phyloP scores from a whole-genome alignment of 2,329 filamentous ascomycete species.

The Talaromyces sp. region DNA sequence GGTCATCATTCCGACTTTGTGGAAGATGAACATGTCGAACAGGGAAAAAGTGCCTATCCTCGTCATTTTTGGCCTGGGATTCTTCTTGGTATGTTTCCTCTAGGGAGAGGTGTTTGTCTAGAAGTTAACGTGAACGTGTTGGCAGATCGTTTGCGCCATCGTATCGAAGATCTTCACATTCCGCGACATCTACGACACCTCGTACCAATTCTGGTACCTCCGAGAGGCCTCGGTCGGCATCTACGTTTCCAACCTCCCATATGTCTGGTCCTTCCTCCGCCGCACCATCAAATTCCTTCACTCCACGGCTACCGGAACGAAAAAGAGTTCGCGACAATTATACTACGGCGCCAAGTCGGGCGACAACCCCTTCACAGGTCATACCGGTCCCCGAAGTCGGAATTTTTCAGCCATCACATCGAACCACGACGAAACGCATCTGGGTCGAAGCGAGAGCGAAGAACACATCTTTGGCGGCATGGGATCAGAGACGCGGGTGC shows the following conservation, averaged over 20 bases:
- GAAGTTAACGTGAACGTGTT: slow-evolving; percentile 1
- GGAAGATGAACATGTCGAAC: slow-evolving; percentile 33
- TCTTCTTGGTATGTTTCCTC: slow-evolving; percentile 28
- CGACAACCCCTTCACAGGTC: not conserved
- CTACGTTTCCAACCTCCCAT: slow-evolving; percentile 48
- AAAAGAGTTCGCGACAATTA: not conserved
- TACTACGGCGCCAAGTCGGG: not conserved
- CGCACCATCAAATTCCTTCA: slow-evolving; percentile 30
- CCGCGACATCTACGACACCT: slow-evolving; percentile 33
- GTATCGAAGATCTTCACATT: slow-evolving; percentile 49
- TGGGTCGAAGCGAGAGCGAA: slow-evolving; percentile 11
- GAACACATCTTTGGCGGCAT: slow-evolving; percentile 9
- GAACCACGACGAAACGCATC: not conserved
- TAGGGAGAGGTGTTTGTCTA: not conserved
- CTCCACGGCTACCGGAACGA: not conserved
- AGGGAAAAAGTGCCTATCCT: slow-evolving; percentile 35
- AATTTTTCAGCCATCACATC: slow-evolving; percentile 9
- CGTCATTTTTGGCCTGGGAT: slow-evolving; percentile 37
- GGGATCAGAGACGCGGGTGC: not conserved
- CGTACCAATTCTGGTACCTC: slow-evolving; percentile 44
- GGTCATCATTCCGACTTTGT: slow-evolving; percentile 38
- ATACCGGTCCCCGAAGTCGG: slow-evolving; percentile 2
- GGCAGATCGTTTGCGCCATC: slow-evolving; percentile 42
- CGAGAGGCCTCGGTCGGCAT: slow-evolving; percentile 40
- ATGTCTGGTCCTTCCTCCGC: slow-evolving; percentile 42